These are phyloP conservation scores for Kwoniella dendrophila DNA, from an alignment of 768 basidiomycete species.

Conservation along the genomic window DNA sequence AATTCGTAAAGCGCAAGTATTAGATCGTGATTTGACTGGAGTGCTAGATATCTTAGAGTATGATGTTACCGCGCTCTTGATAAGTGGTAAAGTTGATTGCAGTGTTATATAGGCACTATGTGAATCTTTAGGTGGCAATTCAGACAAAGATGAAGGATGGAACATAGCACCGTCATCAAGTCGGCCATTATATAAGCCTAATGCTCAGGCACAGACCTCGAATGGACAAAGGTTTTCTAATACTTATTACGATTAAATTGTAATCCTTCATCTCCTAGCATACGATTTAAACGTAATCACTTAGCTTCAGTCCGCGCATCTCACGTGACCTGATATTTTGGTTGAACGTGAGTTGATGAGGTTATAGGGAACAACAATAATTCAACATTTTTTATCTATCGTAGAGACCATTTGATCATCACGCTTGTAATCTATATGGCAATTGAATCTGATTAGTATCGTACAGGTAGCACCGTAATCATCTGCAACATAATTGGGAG, in stretches of 20 bases:
- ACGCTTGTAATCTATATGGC: too few species aligned
- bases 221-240: neutral
- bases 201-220: neutral
- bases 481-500: neutral
- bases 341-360: neutral
- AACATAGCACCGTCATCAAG: slow-evolving; percentile 15
- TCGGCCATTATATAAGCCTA: neutral
- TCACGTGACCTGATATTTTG: slow-evolving; percentile 4
- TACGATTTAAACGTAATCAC: neutral
- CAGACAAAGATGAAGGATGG: neutral
- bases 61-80: too few species aligned
- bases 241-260: neutral
- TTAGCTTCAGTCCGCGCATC: neutral
- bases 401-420: too few species aligned
- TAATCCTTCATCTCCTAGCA: neutral
- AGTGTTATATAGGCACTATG: too few species aligned
- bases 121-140: neutral
- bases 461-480: too few species aligned
- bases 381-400: too few species aligned
- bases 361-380: too few species aligned
- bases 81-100: too few species aligned
- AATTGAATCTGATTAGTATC: too few species aligned
- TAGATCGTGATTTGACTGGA: too few species aligned
- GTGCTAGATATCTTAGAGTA: too few species aligned
- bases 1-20: too few species aligned